Evolutionary conservation across 2,329 filamentous ascomycete genomes (phyloP).

Genomic region (Hymenoscyphus linearis): DNA sequence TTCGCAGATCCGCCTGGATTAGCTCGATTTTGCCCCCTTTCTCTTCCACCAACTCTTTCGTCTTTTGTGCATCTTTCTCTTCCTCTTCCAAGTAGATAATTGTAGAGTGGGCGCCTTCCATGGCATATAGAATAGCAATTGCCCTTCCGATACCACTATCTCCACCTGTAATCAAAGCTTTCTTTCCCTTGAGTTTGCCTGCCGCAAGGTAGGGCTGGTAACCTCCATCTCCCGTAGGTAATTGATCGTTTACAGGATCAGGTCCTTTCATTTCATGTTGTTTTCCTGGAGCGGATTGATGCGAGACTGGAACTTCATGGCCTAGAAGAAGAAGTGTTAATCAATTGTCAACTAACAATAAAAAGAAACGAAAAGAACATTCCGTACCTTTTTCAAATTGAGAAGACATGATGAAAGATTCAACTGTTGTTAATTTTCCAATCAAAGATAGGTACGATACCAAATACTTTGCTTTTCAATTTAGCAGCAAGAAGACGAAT

Average conservation of each 20-base stretch:
- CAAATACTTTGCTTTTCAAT: not conserved
- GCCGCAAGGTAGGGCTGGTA: constrained; percentile 69
- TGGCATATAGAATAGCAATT: constrained; percentile 70
- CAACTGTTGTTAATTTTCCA: not conserved
- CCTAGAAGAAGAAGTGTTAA: constrained; percentile 31
- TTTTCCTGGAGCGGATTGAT: constrained; percentile 50
- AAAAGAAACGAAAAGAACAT: not conserved
- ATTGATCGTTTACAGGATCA: constrained; percentile 55
- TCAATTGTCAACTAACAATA: not conserved
- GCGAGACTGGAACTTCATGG: constrained; percentile 44
- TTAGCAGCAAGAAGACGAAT: constrained; percentile 25
- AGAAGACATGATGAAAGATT: constrained; percentile 11
- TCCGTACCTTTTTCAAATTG: constrained; percentile 33
- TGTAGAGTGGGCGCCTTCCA: constrained; percentile 70
- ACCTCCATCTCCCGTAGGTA: constrained; percentile 63
- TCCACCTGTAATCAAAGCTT: constrained; percentile 74
- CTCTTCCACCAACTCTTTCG: constrained; percentile 63
- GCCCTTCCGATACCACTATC: constrained; percentile 76
- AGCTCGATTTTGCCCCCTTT: constrained; percentile 62
- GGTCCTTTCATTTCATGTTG: constrained; percentile 46
- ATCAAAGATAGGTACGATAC: not conserved
- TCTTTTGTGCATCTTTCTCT: constrained; percentile 69
- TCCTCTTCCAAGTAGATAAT: constrained; percentile 73
- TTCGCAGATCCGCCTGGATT: constrained; percentile 58
- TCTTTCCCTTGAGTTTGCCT: constrained; percentile 69